Conservation (phyloP, 768 basidiomycete species). For the Trametes punicea region DNA sequence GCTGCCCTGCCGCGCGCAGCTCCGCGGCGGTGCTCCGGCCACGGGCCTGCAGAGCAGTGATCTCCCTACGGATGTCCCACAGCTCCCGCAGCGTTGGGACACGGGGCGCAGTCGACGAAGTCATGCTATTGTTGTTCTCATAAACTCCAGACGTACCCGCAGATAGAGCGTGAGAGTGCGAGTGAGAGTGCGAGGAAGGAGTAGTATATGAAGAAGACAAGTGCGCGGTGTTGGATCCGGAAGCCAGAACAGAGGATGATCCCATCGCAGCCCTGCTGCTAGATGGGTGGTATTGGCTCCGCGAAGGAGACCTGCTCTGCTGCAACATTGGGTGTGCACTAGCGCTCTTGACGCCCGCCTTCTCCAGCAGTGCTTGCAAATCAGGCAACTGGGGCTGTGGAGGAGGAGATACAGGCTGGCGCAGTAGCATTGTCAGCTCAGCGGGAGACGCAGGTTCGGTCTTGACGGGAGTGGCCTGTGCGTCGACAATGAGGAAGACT, state of each 20-base stretch:
- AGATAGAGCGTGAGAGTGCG: not conserved
- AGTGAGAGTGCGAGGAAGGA: too few relatives aligned
- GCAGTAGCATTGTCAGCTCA: conserved; percentile 1
- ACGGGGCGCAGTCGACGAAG: conserved; percentile 1
- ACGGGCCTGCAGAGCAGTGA: conserved; percentile 26
- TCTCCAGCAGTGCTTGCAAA: conserved; percentile 17
- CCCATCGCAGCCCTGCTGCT: not conserved
- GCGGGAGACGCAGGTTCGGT: conserved; percentile 6
- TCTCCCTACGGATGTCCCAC: conserved; percentile 29
- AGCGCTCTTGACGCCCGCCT: conserved; percentile 14
- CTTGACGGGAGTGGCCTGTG: not conserved
- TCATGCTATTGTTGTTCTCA: not conserved
- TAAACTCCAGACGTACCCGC: not conserved
- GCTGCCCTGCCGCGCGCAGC: conserved; percentile 12
- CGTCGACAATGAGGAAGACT: not conserved
- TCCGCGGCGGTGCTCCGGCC: conserved; percentile 18
- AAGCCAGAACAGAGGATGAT: not conserved
- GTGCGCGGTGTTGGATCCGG: not conserved
- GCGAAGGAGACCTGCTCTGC: not conserved
- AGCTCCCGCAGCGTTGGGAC: conserved; percentile 22
- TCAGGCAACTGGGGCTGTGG: conserved; percentile 12
- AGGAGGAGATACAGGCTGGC: not conserved
- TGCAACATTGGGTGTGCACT: conserved; percentile 11
- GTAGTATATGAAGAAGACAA: not conserved
- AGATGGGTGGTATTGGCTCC: conserved; percentile 4